phyloP scores from a whole-genome alignment of 139 green algal genomes.

The Chlorella sp. region DNA sequence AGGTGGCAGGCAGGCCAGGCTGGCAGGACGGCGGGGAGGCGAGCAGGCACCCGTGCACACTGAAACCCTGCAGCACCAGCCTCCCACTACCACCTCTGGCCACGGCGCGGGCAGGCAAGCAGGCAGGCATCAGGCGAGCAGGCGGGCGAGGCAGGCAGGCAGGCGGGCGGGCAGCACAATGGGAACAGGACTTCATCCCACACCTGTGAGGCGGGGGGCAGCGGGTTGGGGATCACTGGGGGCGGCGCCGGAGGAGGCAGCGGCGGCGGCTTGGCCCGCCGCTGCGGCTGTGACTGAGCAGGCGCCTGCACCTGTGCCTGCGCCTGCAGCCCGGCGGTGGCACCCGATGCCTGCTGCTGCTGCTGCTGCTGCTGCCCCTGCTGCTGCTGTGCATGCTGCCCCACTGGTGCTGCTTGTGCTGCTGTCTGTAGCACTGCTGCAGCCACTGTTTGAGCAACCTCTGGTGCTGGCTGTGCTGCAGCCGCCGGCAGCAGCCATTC shows the following conservation, averaged over 20 bases:
- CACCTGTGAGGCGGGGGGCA: conserved; percentile 11
- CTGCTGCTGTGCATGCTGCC: neutral
- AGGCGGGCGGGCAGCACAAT: too few species aligned
- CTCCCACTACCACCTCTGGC: neutral
- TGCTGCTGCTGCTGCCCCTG: neutral
- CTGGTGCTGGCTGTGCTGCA: neutral
- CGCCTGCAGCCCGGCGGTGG: too few species aligned
- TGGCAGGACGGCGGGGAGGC: too few species aligned
- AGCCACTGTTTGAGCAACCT: neutral
- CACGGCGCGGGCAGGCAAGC: too few species aligned
- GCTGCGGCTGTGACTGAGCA: neutral
- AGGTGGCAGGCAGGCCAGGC: too few species aligned
- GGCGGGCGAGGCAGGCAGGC: neutral
- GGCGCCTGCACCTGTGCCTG: neutral
- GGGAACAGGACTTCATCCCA: neutral
- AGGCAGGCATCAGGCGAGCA: neutral
- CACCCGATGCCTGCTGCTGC: neutral
- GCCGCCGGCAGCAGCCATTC: neutral
- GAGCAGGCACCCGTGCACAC: too few species aligned
- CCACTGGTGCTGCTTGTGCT: neutral
- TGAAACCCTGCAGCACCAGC: neutral
- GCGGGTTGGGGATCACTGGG: neutral
- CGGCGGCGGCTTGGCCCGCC: neutral
- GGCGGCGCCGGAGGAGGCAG: neutral
- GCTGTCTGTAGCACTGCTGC: conserved; percentile 15